Percentiles rank a stretch among this genome's conserved stretches.
Evolutionary conservation across 176 grass and related monocot genomes (phyloP).

Genomic region (Cenchrus fungigraminus): DNA sequence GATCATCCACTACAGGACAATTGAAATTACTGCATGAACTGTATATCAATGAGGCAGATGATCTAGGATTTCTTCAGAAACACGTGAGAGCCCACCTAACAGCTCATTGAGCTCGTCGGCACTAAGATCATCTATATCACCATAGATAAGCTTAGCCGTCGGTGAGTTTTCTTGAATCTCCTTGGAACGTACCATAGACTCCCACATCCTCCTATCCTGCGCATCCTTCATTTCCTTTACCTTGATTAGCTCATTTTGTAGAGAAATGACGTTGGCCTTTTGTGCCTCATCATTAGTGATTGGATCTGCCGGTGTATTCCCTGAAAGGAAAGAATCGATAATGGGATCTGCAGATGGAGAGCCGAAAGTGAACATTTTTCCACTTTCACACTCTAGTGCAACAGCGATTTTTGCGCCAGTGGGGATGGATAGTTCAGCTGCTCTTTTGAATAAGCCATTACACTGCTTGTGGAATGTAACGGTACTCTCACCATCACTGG

Average conservation of each 20-base stretch:
- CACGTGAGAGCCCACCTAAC: neutral
- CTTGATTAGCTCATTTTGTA: neutral
- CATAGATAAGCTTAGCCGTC: neutral
- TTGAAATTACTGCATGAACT: neutral
- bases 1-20: neutral
- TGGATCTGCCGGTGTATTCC: neutral
- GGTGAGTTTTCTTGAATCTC: neutral
- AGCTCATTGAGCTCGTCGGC: neutral
- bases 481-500: neutral
- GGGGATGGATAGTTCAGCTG: neutral
- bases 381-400: neutral
- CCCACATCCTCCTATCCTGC: neutral
- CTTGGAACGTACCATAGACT: neutral
- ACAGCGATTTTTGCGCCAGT: neutral
- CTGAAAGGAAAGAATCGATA: neutral
- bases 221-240: neutral
- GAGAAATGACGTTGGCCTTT: neutral
- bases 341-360: neutral
- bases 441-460: neutral
- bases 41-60: neutral
- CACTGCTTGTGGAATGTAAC: conserved; percentile 3
- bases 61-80: neutral
- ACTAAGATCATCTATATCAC: neutral
- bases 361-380: neutral
- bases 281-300: neutral